A percentile compares a stretch with the other conserved stretches of the same genome.
Evolutionary conservation across 768 basidiomycete genomes (phyloP).

Genomic region (Naganishia vishniacii): DNA sequence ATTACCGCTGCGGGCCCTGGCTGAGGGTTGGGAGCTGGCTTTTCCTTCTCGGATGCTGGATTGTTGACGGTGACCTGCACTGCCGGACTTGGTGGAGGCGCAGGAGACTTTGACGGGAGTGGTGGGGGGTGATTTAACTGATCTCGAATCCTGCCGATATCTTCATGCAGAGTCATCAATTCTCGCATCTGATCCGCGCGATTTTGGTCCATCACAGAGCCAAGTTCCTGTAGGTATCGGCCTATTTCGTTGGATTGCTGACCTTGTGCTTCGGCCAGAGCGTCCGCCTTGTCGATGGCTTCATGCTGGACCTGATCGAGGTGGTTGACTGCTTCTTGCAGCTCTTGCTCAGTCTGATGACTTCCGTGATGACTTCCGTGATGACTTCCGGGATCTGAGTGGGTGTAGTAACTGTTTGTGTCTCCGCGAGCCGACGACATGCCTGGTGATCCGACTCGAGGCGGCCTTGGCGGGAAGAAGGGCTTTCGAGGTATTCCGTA

Average conservation of each 20-base stretch:
- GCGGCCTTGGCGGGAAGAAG: constrained; percentile 21
- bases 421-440: background rate
- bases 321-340: constrained; percentile 24
- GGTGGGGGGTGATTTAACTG: constrained; percentile 33
- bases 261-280: constrained; percentile 44
- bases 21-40: constrained; percentile 3
- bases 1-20: constrained; percentile 18
- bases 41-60: background rate
- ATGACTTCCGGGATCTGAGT: constrained; percentile 16
- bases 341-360: constrained; percentile 17
- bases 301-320: constrained; percentile 22
- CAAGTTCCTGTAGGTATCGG: constrained; percentile 44
- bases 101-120: constrained; percentile 39
- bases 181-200: constrained; percentile 34
- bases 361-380: constrained; percentile 19
- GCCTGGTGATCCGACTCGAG: constrained; percentile 17
- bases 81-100: constrained; percentile 15
- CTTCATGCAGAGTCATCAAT: constrained; percentile 40
- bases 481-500: constrained; percentile 43
- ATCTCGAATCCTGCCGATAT: constrained; percentile 40
- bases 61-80: constrained; percentile 14
- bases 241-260: constrained; percentile 47
- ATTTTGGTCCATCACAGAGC: constrained; percentile 40
- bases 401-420: constrained; percentile 6
- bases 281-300: constrained; percentile 25